Evolutionary conservation across 495 filamentous ascomycete species (phyloP), one percentile per base, ranked within the genome.

Genomic region (Glutinoglossum americanum): DNA sequence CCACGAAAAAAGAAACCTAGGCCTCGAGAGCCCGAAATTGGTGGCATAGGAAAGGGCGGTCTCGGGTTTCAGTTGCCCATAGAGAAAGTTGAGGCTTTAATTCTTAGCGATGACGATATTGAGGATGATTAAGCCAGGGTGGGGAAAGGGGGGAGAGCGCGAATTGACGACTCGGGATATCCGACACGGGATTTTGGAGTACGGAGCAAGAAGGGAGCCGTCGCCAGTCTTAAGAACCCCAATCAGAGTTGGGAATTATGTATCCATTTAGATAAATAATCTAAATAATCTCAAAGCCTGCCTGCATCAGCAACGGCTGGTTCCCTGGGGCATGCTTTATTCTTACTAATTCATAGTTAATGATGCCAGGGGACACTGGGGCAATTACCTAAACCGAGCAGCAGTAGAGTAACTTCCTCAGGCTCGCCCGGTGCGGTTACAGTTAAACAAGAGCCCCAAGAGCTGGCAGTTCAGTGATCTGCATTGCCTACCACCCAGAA

Each of bases 31-130:
- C 47, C 65, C 57, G 23, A 54, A 63, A 32, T 56, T 17, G 7
- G 47, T 49, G 23, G 60, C 26, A 61, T 60, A 39, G 56, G 66
- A 45, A 44, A 61, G n/a, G 15, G 44, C 61, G 23, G 57, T 32
- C 19, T 55, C 51, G 51, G 41, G 3, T 45, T 45, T 23, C 41
- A 21, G 41, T 3, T 45, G 19, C 10, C 41, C 19, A 25, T 56
- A 7, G 54, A 37, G 35, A 70, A 72, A 57, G 73, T 77, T 48
- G 77, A 81, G 67, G 82, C 80, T 55, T 66, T 94, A 58, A 78
- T 89, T 56, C 71, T 97, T 47, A 88, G 83, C 64, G 90, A 97
- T 66, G 92, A 98, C 73, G 92, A 98, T 74, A 97, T 98, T 69
- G 87, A 89, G 68, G 90, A 96, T 70, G 79, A 83, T 65, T 77